Evolutionary conservation across 2,329 filamentous ascomycete species (phyloP), one percentile per base, ranked within the genome.

Genomic region (Chaetomium globosum): DNA sequence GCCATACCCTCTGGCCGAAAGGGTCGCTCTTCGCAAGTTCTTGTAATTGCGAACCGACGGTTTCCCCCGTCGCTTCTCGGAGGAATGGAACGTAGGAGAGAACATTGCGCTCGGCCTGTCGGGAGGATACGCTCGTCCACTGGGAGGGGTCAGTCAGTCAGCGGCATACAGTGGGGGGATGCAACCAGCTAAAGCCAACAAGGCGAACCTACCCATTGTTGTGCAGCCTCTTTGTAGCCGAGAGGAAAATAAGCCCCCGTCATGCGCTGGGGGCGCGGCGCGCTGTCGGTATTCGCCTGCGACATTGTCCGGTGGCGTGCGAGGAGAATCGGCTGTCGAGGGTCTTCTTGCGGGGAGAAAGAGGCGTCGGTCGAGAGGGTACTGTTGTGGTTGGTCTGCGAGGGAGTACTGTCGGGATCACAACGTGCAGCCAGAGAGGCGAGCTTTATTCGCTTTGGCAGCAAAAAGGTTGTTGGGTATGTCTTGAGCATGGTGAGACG

Each of bases 201-300:
- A 36, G 10, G 48, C 23, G 56, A 6, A 82, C 88, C 69, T 78
- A 92, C 90, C 92, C 95, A 98, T 83, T 98, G 94, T 71, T 85
- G 89, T 68, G 92, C 92, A 19, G 92, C 94, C 65, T 97, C 93
- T 74, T 93, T 95, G 80, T 97, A 97, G 58, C 93, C 89, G 26
- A 98, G 80, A 2, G 95, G 93, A 71, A 99, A 98, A 77, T 85
- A 88, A 1, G 74, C 73, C 46, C 77, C 74, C 92, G 93, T 63
- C 53, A 30, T 56, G 72, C 19, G 63, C 64, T 59, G 61, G 53
- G 54, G 60, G 51, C 58, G 65, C 63, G 48, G 55, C 13, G 49
- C 46, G 49, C 26, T 59, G 66, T 59, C 56, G 60, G 53, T 28
- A 10, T 33, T 58, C 54, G 65, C 30, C 48, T 67, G 53, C 46